These are phyloP conservation scores for Penicillium decumbens DNA, from an alignment of 2,329 filamentous ascomycete genomes.

Conservation along the genomic window DNA sequence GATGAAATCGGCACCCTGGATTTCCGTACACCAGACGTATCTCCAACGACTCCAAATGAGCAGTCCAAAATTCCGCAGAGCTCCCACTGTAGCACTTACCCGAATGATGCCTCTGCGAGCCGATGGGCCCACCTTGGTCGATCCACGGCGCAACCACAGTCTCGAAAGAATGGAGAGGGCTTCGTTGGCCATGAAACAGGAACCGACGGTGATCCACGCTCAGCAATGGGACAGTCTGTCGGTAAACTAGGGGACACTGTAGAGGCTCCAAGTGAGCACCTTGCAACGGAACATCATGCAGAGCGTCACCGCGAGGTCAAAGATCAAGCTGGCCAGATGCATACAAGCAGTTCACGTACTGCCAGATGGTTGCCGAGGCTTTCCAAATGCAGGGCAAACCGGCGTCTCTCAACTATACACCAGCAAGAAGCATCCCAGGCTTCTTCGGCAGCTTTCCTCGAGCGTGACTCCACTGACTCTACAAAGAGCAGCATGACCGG, in stretches of 20 bases:
- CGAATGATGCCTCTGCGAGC: neutral
- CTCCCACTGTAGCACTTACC: slow-evolving; percentile 1
- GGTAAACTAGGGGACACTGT: neutral
- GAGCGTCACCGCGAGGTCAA: slow-evolving; percentile 1
- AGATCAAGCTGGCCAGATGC: slow-evolving; percentile 5
- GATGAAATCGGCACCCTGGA: neutral
- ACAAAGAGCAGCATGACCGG: slow-evolving; percentile 14
- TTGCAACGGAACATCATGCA: neutral
- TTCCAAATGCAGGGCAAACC: slow-evolving; percentile 12
- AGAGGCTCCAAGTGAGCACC: neutral
- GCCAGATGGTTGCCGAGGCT: slow-evolving; percentile 13
- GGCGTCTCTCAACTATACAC: slow-evolving; percentile 3
- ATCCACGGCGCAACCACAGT: neutral
- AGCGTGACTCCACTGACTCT: slow-evolving; percentile 11
- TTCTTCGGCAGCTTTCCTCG: slow-evolving; percentile 10
- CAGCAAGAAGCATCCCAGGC: slow-evolving; percentile 9
- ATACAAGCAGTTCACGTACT: slow-evolving; percentile 8
- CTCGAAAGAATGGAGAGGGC: neutral
- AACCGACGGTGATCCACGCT: neutral
- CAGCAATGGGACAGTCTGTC: neutral
- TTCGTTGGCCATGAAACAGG: neutral
- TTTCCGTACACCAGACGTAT: slow-evolving; percentile 2
- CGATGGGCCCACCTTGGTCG: slow-evolving; percentile 5
- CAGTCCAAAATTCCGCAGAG: slow-evolving; percentile 4
- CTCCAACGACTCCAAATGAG: slow-evolving; percentile 5